phyloP scores from a whole-genome alignment of 2,329 filamentous ascomycete genomes.

The Cytospora mali region DNA sequence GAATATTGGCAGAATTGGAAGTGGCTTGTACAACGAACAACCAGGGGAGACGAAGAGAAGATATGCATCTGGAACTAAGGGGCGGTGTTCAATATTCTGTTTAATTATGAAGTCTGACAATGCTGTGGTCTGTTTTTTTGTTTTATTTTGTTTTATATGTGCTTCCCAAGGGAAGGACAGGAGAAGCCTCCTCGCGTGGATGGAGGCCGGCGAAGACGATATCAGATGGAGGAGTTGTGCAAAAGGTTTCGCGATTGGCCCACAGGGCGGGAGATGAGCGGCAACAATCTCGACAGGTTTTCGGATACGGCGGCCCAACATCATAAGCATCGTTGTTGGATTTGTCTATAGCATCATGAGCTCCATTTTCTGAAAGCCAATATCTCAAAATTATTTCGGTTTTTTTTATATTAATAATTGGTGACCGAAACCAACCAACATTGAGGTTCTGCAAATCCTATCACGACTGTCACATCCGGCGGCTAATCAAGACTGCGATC shows the following conservation, averaged over 20 bases:
- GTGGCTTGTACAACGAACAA: conserved; percentile 27
- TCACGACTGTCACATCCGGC: not conserved
- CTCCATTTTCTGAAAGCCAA: conserved; percentile 28
- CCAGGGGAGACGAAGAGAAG: conserved; percentile 25
- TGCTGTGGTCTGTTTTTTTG: conserved; percentile 25
- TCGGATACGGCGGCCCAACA: conserved; percentile 27
- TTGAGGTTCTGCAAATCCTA: not conserved
- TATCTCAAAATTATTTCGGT: conserved; percentile 12
- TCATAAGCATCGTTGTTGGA: conserved; percentile 25
- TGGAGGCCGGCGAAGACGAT: conserved; percentile 14
- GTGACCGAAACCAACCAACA: not conserved
- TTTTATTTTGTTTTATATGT: conserved; percentile 17
- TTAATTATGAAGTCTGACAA: conserved; percentile 43
- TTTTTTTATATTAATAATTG: not conserved
- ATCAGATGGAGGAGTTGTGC: conserved; percentile 17
- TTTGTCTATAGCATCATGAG: conserved; percentile 32
- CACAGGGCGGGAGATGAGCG: conserved; percentile 25
- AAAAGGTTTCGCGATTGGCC: conserved; percentile 19
- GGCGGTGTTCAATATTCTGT: conserved; percentile 54
- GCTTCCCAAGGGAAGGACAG: conserved; percentile 27
- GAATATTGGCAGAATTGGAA: conserved; percentile 19
- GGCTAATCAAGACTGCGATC: not conserved
- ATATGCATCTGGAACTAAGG: conserved; percentile 30
- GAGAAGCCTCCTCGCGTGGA: conserved; percentile 1
- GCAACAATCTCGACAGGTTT: conserved; percentile 28